Evolutionary conservation across 2,329 filamentous ascomycete species (phyloP).

Genomic region (Ophiosphaerella korrae): DNA sequence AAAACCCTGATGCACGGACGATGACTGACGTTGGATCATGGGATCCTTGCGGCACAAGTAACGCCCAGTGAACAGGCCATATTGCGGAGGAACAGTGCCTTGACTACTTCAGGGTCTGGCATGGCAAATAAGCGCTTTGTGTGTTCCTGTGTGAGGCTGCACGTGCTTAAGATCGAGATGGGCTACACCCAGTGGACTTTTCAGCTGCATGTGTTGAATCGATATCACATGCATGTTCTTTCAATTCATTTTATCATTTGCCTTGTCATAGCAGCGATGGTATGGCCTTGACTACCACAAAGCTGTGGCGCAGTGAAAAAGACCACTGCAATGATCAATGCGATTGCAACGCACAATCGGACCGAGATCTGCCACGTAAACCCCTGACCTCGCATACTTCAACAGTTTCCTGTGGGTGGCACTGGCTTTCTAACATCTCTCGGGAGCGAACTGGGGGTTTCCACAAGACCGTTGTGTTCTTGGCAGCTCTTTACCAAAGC

Average conservation of each 20-base stretch:
- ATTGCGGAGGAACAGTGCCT: slow-evolving; percentile 10
- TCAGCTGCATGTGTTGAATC: background rate
- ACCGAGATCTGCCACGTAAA: background rate
- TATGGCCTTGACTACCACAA: too few species aligned
- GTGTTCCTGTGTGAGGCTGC: slow-evolving; percentile 1
- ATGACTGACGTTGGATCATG: background rate
- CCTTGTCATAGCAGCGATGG: too few species aligned
- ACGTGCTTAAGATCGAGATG: slow-evolving; percentile 1
- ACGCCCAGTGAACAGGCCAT: slow-evolving; percentile 3
- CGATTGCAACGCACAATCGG: background rate
- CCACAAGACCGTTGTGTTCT: too few species aligned
- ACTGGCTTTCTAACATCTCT: too few species aligned
- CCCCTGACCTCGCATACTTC: background rate
- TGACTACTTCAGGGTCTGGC: slow-evolving; percentile 2
- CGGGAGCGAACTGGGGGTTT: too few species aligned
- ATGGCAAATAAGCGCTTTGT: background rate
- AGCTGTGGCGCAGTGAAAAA: background rate
- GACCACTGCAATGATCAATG: background rate
- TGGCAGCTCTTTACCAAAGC: too few species aligned
- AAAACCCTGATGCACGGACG: slow-evolving; percentile 1
- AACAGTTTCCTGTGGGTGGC: too few species aligned
- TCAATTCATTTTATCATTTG: background rate
- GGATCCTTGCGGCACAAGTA: slow-evolving; percentile 3
- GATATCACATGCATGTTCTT: background rate
- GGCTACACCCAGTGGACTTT: background rate